Base-by-base conservation (phyloP, 352 stramenopile species). In the Phytophthora palmivora region DNA sequence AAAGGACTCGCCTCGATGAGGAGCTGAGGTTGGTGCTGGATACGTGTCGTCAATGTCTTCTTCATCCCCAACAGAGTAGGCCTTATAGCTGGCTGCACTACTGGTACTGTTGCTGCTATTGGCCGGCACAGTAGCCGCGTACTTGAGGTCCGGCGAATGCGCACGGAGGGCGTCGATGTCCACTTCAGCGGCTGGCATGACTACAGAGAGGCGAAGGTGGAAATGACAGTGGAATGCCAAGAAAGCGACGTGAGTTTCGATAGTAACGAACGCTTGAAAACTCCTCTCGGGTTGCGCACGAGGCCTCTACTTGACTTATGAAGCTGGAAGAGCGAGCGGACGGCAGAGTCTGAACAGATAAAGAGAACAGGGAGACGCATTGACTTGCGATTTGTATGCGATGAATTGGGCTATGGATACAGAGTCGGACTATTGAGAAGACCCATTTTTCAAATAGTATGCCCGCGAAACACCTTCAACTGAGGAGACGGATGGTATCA, bases 81-180 rank as follows among this genome's bases (percentile, higher is more conserved):
- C 72, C 34, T 74, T 45, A 45, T 56, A 62, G 37, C 58, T 69
- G 37, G 57, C 65, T 30, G 36, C 54, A 21, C 63, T 74, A 55
- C 55, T 74, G 19, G 59, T 70, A 26, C 58, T 72, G 43, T 75
- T 52, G 28, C 44, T 73, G 43, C 58, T 66, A n/a, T 57, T 54
- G 18, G 24, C 38, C 11, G 42, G 38, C 16, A 30, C 48, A 18
- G 43, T 56, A 32, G 37, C 54, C 28, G 43, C 72, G 51, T 58
- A 70, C 47, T 70, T 50, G 26, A 57, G 21, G 15, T 19, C 30
- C 26, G 52, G 52, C 19, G 52, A 50, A 9, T 34, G 38, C 11
- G 39, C 57, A 38, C 54, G 57, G 11, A 76, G 42, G 53, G 67
- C 57, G 32, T 82, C 74, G 58, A 82, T 82, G 50, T 82, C 74